Evolutionary conservation across 2,329 filamentous ascomycete genomes (phyloP), one percentile per base, ranked within the genome.

Genomic region (Ceratocystis alfenasii): DNA sequence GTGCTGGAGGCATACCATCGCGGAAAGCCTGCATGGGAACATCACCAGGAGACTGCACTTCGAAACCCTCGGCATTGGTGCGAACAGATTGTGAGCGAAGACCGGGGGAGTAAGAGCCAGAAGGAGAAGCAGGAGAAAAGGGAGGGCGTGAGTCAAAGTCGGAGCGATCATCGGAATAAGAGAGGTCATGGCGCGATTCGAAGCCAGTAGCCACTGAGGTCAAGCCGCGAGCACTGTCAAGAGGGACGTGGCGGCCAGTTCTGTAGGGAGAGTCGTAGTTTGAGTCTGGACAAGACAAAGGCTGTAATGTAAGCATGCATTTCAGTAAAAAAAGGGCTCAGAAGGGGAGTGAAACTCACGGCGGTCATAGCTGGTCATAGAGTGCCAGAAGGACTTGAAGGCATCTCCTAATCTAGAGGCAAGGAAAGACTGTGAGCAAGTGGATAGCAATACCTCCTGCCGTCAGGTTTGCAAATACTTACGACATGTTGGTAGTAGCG

Each of bases 11-110:
- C 28, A 90, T 82, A 66, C 94, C 94, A 70, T 96, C 92, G 72
- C 88, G 86, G 77, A 99, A 99, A 69, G 88, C 88, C 77, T 96
- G 94, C 90, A 99, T 94, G 71, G 88, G 93, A 69, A 99, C 96
- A 75, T 96, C 93, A 70, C 89, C 89, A 4, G 84, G 78, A 77
- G 79, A 85, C 70, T 86, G 83, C 67, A 85, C 85, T 73, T 94
- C 89, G 71, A 88, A 86, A 61, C 84, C 83, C 67, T 83, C 80
- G 67, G 86, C 83, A 67, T 79, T 79, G 71, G 84, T 81, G 71
- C 83, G 82, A 70, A 87, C 88, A 63, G 85, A 81, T 66, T 87
- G 79, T n/a, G 90, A 93, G 71, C 92, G 84, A 80, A 95, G 84
- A 64, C 92, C 93, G 10, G 93, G 93, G 0, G 92, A 95, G 77